Evolutionary conservation across 2,329 filamentous ascomycete genomes (phyloP).

Genomic region (Plenodomus tracheiphilus): DNA sequence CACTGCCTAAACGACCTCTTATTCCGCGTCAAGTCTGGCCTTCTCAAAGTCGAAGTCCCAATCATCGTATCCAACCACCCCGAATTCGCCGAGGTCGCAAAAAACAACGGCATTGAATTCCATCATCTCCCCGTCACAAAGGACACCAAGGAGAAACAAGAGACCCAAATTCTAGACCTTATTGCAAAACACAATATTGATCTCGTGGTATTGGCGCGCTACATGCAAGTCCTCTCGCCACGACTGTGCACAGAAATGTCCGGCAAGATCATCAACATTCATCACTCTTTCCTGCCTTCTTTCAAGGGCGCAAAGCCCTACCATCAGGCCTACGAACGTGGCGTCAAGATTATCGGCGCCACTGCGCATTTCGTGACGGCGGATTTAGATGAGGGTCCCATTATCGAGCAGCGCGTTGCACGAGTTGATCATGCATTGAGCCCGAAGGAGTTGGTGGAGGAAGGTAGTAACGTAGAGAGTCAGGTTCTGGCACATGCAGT

Average conservation of each 20-base stretch:
- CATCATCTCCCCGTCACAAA: constrained; percentile 78
- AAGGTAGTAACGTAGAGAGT: constrained; percentile 82
- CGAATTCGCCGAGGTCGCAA: constrained; percentile 69
- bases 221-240: constrained; percentile 85
- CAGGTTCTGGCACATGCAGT: constrained; percentile 80
- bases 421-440: constrained; percentile 77
- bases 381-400: constrained; percentile 82
- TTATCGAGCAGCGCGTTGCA: constrained; percentile 82
- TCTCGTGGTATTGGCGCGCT: constrained; percentile 78
- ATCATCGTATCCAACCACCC: constrained; percentile 82
- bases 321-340: constrained; percentile 83
- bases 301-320: constrained; percentile 91
- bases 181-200: constrained; percentile 71
- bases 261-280: constrained; percentile 89
- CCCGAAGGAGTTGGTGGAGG: constrained; percentile 74
- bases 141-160: constrained; percentile 76
- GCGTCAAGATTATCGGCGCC: constrained; percentile 86
- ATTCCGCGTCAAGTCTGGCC: constrained; percentile 74
- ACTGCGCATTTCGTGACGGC: constrained; percentile 86
- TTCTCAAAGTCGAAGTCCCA: constrained; percentile 75
- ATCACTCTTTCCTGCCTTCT: constrained; percentile 81
- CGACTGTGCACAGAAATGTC: constrained; percentile 76
- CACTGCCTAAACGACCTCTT: constrained; percentile 84
- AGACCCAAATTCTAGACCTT: constrained; percentile 70
- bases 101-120: constrained; percentile 77